Base-by-base conservation (phyloP, 2,329 filamentous ascomycete species). In the Rutstroemia sydowiana region DNA sequence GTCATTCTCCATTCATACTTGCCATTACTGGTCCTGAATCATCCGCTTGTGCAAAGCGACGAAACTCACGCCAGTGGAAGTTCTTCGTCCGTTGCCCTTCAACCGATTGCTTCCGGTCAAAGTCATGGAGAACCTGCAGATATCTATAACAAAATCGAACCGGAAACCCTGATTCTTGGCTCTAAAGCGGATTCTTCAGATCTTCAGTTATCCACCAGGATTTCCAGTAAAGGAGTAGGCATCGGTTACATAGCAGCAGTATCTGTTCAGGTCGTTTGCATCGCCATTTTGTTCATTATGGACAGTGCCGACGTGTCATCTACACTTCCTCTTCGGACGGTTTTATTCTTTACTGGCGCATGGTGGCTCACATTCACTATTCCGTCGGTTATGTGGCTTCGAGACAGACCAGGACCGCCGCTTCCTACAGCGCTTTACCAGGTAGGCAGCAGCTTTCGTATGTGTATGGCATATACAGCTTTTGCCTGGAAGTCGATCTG, bases 291-390 rank as follows among this genome's bases (percentile, higher is more conserved):
- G 1, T 75, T 89, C 34, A 70, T 74, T 2, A 55, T 66, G 54
- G 63, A 62, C 1, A 66, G 64, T 54, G 62, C 65, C 68, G 87
- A 21, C 4, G 36, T 42, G 45, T 47, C 49, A 10, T 48, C 87
- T 3, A 91, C 86, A 0, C 91, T 91, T 73, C 88, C 89, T 0
- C 82, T 96, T 44, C 84, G 91, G 3, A 76, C 97, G 5, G 92
- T 93, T 0, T 77, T 98, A 5, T 90, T 95, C 68, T 71, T 91
- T 52, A 83, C 97, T 49, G 93, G 93, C 28, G 69, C 81, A 23
- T 98, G 93, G 93, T 98, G 93, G 93, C 82, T 91, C 43, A 55
- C 87, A 30, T 97, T 98, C 67, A 95, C 88, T 2, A 82, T 97
- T 51, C 93, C 93, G 0, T 84, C 89, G 1, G 88, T 88, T 2